Evolutionary conservation across 345 rosid species (phyloP).

Genomic region (Garcia nutans): DNA sequence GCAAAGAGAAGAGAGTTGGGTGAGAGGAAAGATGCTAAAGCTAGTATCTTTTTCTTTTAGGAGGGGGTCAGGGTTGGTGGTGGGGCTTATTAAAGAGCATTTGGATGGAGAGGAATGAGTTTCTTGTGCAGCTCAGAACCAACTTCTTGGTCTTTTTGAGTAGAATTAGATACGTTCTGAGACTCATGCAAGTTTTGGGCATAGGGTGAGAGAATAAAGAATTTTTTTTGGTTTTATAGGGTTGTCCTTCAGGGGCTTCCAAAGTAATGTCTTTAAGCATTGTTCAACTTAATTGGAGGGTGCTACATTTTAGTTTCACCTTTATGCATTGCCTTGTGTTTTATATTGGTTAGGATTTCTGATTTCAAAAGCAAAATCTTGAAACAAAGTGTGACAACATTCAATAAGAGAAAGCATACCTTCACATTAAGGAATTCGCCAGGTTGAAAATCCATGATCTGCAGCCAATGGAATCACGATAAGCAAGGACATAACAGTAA

Average conservation of each 20-base stretch:
- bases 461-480: conserved; percentile 21
- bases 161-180: no score
- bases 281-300: not conserved
- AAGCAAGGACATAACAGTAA: not conserved
- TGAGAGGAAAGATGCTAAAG: not conserved
- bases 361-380: not conserved
- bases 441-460: conserved; percentile 96
- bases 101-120: not conserved
- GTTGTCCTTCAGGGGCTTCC: not conserved
- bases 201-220: no score
- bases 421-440: conserved; percentile 90
- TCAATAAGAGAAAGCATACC: conserved; percentile 35
- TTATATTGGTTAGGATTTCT: not conserved
- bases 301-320: no score
- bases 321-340: not conserved
- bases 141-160: no score
- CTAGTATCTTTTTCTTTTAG: not conserved
- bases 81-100: not conserved
- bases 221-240: not conserved
- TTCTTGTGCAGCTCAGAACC: no score
- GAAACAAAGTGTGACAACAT: conserved; percentile 8
- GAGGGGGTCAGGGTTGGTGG: no score
- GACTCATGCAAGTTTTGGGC: no score
- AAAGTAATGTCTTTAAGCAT: not conserved
- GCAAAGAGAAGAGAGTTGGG: not conserved